Percentiles rank a stretch among this genome's conserved stretches.
Evolutionary conservation across 2,329 filamentous ascomycete genomes (phyloP).

Genomic region (Cryphonectria carpinicola): DNA sequence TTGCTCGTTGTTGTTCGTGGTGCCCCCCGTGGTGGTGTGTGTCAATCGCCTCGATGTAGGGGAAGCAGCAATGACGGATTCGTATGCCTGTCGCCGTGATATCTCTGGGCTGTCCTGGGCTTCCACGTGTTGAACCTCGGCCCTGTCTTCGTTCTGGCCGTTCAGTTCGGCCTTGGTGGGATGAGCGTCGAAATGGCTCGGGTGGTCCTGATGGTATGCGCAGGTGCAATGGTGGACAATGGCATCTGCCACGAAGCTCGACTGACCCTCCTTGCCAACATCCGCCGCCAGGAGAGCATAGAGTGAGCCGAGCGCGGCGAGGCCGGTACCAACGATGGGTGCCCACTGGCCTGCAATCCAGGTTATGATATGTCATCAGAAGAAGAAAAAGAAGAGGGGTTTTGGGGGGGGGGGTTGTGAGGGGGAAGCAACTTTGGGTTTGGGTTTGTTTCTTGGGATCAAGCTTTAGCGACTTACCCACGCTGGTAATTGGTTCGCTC

Average conservation of each 20-base stretch:
- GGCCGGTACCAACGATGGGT: constrained; percentile 59
- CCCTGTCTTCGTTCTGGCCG: neutral
- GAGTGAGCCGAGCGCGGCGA: constrained; percentile 62
- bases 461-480: constrained; percentile 49
- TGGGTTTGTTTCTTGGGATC: too few species aligned
- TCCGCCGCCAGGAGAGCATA: constrained; percentile 17
- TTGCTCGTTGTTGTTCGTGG: neutral
- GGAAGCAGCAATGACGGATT: neutral
- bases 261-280: neutral
- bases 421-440: neutral
- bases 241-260: neutral
- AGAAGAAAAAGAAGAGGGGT: too few species aligned
- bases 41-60: neutral
- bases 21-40: neutral
- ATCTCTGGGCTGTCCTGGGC: neutral
- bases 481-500: constrained; percentile 64
- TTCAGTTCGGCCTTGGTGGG: neutral
- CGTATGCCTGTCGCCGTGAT: neutral
- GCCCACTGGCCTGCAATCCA: constrained; percentile 58
- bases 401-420: too few species aligned
- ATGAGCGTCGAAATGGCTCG: too few species aligned
- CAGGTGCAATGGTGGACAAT: neutral
- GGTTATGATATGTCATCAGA: neutral
- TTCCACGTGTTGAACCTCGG: neutral
- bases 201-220: constrained; percentile 1